These are phyloP conservation scores for Erysimum pusillum DNA, from an alignment of 441 rosid genomes.

Conservation along the genomic window DNA sequence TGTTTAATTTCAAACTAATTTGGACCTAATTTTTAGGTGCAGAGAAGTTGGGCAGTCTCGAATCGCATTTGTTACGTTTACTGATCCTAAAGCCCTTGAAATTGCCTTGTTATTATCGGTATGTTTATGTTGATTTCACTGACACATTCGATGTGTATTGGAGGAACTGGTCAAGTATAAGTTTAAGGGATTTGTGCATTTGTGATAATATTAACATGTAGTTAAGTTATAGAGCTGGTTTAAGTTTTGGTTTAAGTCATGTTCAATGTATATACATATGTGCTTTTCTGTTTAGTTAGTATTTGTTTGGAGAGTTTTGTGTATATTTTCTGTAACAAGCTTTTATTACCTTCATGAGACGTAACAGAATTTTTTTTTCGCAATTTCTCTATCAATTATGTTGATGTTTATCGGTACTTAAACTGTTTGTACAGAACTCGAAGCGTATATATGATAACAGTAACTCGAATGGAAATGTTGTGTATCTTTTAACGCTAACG, in stretches of 20 bases:
- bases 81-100: constrained; percentile 88
- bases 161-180: background rate
- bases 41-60: constrained; percentile 66
- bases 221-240: constrained; percentile 8
- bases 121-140: constrained; percentile 32
- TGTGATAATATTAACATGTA: too few relatives aligned
- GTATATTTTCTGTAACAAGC: background rate
- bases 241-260: background rate
- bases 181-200: too few relatives aligned
- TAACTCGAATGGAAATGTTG: background rate
- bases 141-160: background rate
- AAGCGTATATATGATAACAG: background rate
- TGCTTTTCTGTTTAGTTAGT: background rate
- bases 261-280: background rate
- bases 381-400: constrained; percentile 2
- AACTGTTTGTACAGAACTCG: background rate
- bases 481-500: background rate
- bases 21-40: constrained; percentile 39
- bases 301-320: background rate
- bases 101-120: constrained; percentile 93
- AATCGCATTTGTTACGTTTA: constrained; percentile 87
- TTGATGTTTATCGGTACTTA: background rate
- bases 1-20: background rate
- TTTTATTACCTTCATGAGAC: background rate
- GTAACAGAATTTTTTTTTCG: background rate